A percentile compares a stretch with the other conserved stretches of the same genome.
Evolutionary conservation across 2,329 filamentous ascomycete genomes (phyloP).

Genomic region (Coniochaeta sp.): DNA sequence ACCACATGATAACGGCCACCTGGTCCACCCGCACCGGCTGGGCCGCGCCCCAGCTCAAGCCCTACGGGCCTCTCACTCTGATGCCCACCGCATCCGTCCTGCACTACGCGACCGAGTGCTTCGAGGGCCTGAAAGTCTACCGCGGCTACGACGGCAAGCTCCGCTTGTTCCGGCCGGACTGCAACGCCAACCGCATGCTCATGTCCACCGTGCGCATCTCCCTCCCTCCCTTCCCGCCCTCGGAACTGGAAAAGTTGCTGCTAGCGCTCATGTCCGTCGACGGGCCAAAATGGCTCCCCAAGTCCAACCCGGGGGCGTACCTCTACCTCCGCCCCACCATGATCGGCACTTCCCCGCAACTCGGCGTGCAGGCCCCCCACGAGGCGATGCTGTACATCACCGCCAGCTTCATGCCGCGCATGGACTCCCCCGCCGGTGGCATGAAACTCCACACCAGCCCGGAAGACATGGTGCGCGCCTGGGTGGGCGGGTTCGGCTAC

Average conservation of each 20-base stretch:
- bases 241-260: slow-evolving; percentile 68
- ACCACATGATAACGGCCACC: slow-evolving; percentile 77
- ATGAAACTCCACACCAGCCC: slow-evolving; percentile 72
- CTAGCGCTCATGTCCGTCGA: slow-evolving; percentile 65
- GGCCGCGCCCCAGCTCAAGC: slow-evolving; percentile 65
- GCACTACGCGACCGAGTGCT: slow-evolving; percentile 88
- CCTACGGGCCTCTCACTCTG: slow-evolving; percentile 70
- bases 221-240: slow-evolving; percentile 65
- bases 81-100: slow-evolving; percentile 75
- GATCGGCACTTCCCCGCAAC: slow-evolving; percentile 72
- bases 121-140: slow-evolving; percentile 79
- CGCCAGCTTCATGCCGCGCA: slow-evolving; percentile 51
- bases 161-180: slow-evolving; percentile 69
- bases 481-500: slow-evolving; percentile 88
- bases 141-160: slow-evolving; percentile 69
- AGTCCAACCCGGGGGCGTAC: slow-evolving; percentile 59
- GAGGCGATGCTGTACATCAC: slow-evolving; percentile 89
- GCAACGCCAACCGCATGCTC: slow-evolving; percentile 61
- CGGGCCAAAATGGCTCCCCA: slow-evolving; percentile 72
- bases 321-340: slow-evolving; percentile 83
- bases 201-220: slow-evolving; percentile 59
- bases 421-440: slow-evolving; percentile 46
- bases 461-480: slow-evolving; percentile 80
- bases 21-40: slow-evolving; percentile 65
- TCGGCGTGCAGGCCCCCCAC: slow-evolving; percentile 73